Evolutionary conservation across 2,329 filamentous ascomycete species (phyloP).

Genomic region (Coniochaeta prunicola): DNA sequence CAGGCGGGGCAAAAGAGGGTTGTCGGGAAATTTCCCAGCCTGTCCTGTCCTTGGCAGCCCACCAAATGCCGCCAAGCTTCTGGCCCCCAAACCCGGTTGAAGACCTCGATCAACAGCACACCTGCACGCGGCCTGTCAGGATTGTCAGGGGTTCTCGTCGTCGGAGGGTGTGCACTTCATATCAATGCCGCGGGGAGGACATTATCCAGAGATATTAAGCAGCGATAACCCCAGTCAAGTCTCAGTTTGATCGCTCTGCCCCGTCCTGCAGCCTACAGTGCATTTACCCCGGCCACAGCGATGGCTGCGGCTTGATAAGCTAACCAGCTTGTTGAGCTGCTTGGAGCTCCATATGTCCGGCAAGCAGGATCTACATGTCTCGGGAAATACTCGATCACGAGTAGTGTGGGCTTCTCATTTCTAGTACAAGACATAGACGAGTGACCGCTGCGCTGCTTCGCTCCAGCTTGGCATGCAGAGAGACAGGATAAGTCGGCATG

Average conservation of each 20-base stretch:
- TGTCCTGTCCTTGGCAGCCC: not conserved
- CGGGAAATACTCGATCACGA: not conserved
- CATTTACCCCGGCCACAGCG: not conserved
- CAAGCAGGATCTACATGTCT: not conserved
- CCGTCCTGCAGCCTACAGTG: not conserved
- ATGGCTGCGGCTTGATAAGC: not conserved
- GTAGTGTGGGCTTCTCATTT: constrained; percentile 9
- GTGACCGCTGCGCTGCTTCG: not conserved
- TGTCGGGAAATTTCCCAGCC: not conserved
- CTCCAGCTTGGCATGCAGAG: not conserved
- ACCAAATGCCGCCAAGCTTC: not conserved
- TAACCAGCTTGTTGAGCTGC: not conserved
- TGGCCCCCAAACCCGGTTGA: constrained; percentile 15
- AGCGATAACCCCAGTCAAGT: not conserved
- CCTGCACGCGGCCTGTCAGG: not conserved
- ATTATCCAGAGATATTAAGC: constrained; percentile 12
- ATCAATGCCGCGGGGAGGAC: constrained; percentile 9
- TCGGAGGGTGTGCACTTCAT: constrained; percentile 8
- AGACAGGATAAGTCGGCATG: not conserved
- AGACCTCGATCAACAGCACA: not conserved
- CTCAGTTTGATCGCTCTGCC: not conserved
- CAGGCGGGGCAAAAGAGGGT: not conserved
- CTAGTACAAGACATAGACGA: constrained; percentile 6
- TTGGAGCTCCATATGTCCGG: constrained; percentile 4
- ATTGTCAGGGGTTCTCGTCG: not conserved